Base-by-base conservation (phyloP, 1,284 basidiomycete species). In the Schizopora paradoxa region DNA sequence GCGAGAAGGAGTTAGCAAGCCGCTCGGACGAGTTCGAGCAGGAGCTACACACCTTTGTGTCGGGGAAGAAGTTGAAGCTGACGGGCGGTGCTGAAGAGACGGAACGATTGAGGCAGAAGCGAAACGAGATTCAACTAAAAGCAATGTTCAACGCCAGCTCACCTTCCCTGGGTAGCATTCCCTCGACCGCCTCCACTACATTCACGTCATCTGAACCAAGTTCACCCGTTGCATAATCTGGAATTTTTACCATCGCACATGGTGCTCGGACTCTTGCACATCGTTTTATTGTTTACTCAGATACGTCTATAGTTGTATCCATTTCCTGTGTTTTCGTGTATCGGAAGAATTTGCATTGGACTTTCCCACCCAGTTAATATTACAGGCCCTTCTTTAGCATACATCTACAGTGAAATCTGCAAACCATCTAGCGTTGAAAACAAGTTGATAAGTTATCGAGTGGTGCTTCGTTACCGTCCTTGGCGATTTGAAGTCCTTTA, bases 11-110 rank as follows among this genome's bases (percentile, higher is more conserved):
- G 58, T 66, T 86, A 23, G 79, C 80, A 11, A 70, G 61, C 34
- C 71, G 76, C 43, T 74, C 80, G 25, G 85, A 91, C 61, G 91
- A 91, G 56, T 82, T 96, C 64, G 78, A 88, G 55, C 69, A 75
- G 11, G 92, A 96, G 69, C 61, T 97, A 50, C 67, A 68, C 23
- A 88, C 85, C 3, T 96, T 95, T 63, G 91, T 96, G 36, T 73
- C 68, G 1, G 78, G 81, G 45, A 86, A 86, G 69, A 92, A 85
- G 67, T 66, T 97, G 61, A 89, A 82, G 71, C 87, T 91, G 87
- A 97, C 92, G 16, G 93, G 93, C 36, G 93, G 93, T 5, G 84
- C 91, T 18, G 92, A 95, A 62, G 93, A 96, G 69, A 76, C 73
- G 11, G 93, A 96, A 66, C 72, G 93, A 37, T 74, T 92, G 54